Percentiles rank a stretch among this genome's conserved stretches.
These are phyloP conservation scores for Bruguiera hainesii DNA, from an alignment of 441 rosid species.

Conservation along the genomic window DNA sequence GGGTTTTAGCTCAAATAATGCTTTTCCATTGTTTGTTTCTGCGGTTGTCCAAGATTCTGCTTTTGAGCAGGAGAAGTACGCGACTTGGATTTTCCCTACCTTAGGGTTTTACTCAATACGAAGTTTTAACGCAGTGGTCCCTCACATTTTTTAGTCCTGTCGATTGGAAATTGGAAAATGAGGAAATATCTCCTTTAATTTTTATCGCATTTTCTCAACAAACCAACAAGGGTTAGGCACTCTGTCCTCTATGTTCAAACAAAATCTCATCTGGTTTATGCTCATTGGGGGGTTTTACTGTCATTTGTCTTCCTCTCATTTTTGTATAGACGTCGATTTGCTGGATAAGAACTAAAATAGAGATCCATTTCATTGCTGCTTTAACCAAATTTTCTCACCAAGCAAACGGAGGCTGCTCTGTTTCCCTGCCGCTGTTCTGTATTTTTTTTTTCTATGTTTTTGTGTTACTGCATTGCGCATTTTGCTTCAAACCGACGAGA, in stretches of 20 bases:
- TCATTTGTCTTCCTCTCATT: conserved; percentile 17
- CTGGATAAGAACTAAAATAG: background rate
- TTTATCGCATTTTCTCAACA: conserved; percentile 1
- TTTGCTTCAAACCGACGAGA: conserved; percentile 4
- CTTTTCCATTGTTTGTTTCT: conserved; percentile 16
- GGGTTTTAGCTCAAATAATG: conserved; percentile 16
- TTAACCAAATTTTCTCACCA: background rate
- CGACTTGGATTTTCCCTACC: background rate
- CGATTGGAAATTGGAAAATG: background rate
- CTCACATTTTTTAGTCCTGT: conserved; percentile 1
- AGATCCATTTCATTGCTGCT: conserved; percentile 2
- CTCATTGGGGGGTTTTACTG: conserved; percentile 2
- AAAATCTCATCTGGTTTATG: conserved; percentile 8
- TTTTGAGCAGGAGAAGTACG: background rate
- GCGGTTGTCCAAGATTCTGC: conserved; percentile 3
- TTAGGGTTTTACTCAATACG: background rate
- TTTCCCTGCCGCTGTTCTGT: background rate
- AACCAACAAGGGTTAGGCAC: conserved; percentile 3
- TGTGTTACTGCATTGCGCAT: background rate
- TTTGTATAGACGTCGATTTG: conserved; percentile 1
- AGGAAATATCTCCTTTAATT: background rate
- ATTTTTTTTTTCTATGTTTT: no score
- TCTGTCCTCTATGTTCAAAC: background rate
- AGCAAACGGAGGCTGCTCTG: conserved; percentile 17
- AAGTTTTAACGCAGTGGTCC: background rate